Conservation (phyloP, 257 asterid species). For the Salvia hispanica region DNA sequence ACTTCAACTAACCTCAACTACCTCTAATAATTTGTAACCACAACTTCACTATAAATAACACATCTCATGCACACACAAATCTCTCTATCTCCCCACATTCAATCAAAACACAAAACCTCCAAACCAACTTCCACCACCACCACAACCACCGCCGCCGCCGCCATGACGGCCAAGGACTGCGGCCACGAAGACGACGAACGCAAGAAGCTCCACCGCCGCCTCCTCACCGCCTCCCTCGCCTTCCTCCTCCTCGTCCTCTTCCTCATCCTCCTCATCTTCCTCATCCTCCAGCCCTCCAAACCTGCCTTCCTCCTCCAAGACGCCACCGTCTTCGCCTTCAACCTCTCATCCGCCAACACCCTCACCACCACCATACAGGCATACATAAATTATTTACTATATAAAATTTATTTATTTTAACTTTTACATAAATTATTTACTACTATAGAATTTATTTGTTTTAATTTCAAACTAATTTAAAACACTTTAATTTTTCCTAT, state of each 20-base stretch:
- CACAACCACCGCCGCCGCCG: not conserved
- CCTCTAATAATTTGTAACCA: not conserved
- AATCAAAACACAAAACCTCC: not conserved
- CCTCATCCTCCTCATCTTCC: slow-evolving; percentile 47
- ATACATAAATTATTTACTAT: too few relatives aligned
- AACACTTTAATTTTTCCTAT: too few relatives aligned
- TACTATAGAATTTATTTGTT: too few relatives aligned
- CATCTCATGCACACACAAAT: not conserved
- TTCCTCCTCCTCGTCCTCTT: slow-evolving; percentile 43
- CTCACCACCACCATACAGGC: slow-evolving; percentile 44
- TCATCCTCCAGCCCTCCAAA: slow-evolving; percentile 60
- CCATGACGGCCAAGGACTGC: slow-evolving; percentile 54
- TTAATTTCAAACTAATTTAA: too few relatives aligned
- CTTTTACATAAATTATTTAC: too few relatives aligned
- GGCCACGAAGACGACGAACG: slow-evolving; percentile 44
- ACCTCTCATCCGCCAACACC: slow-evolving; percentile 41
- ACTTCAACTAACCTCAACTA: too few relatives aligned
- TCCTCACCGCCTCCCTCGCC: slow-evolving; percentile 27
- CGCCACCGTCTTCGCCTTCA: slow-evolving; percentile 61
- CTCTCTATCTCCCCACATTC: slow-evolving; percentile 1
- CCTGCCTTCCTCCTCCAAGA: slow-evolving; percentile 64
- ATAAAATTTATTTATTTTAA: too few relatives aligned
- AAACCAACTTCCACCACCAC: not conserved
- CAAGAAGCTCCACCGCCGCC: slow-evolving; percentile 41
- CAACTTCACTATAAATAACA: slow-evolving; percentile 32